Percentiles rank a stretch among this genome's conserved stretches.
phyloP scores from a whole-genome alignment of 495 filamentous ascomycete genomes.

The Darksidea phi region DNA sequence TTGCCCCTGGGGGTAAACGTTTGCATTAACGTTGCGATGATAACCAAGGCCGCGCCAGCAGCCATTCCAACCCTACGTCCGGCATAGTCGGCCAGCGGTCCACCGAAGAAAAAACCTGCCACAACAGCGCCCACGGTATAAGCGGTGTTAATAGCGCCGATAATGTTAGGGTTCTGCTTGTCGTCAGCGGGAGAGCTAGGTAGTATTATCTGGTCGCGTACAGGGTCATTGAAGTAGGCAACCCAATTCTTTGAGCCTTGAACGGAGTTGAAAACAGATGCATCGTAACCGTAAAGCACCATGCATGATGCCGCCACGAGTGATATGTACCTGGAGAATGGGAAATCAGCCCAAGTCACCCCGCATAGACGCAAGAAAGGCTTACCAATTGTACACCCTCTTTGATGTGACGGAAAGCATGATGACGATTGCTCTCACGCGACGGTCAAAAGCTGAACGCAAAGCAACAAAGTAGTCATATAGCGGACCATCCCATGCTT shows the following conservation, averaged over 20 bases:
- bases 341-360: conserved; percentile 1
- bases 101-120: conserved; percentile 61
- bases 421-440: background rate
- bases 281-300: conserved; percentile 68
- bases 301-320: conserved; percentile 64
- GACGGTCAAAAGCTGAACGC: background rate
- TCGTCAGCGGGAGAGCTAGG: background rate
- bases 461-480: background rate
- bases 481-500: no score
- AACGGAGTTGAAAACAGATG: conserved; percentile 64
- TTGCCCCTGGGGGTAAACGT: conserved; percentile 56
- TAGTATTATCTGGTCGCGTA: background rate
- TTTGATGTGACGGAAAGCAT: conserved; percentile 4
- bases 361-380: background rate
- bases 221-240: conserved; percentile 56
- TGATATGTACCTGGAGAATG: conserved; percentile 55
- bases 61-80: conserved; percentile 61
- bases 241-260: conserved; percentile 61
- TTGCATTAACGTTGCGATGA: conserved; percentile 63
- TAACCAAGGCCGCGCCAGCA: conserved; percentile 56
- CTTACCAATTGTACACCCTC: conserved; percentile 23
- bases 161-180: conserved; percentile 44
- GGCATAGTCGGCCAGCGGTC: conserved; percentile 56
- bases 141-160: conserved; percentile 60
- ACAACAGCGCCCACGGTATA: conserved; percentile 65